Base-by-base conservation (phyloP, 1,284 basidiomycete genomes). In the Cystobasidium slooffiae region DNA sequence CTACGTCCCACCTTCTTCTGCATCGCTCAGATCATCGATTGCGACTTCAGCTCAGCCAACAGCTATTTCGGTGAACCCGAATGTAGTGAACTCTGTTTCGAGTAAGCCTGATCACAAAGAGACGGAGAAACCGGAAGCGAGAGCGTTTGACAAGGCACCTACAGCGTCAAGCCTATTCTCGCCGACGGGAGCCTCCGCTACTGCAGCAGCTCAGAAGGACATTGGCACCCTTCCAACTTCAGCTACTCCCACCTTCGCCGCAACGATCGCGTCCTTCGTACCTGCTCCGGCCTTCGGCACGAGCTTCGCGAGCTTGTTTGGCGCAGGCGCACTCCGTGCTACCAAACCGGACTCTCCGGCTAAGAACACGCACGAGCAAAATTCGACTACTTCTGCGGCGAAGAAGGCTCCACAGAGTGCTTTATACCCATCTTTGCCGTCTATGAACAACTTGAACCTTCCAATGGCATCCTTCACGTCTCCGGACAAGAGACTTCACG, bases 281-380 rank as follows among this genome's bases (percentile, higher is more conserved):
- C 70, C 70, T 18, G 70, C 70, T 10, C 70, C 70, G 8, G 22
- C 70, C 10, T 73, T 73, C 47, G 47, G 63, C 8, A 24, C 70
- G 7, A 65, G 62, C 53, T 73, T 73, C 24, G 70, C 63, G 2
- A 73, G 47, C 39, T 43, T 73, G 9, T 73, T 73, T 44, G 62
- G 62, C 49, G 70, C 62, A 52, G 51, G 31, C 46, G 56, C 56
- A 5, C 39, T 59, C 31, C 20, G 20, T 43, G 8, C 61, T 14
- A 46, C 61, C 7, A 63, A 63, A 41, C 61, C 46, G 37, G 61
- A 59, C 20, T 59, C 56, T 18, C 56, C 61, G 8, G 20, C 20
- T 8, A 47, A 63, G 41, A 31, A 39, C 14, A 16, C 31, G 12
- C 12, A 4, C 10, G 52, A 67, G 39, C 24, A 12, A 16, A 18